Percentiles rank a stretch among this genome's conserved stretches.
Conservation (phyloP, 768 basidiomycete species). For the Leccinum sublutescens region DNA sequence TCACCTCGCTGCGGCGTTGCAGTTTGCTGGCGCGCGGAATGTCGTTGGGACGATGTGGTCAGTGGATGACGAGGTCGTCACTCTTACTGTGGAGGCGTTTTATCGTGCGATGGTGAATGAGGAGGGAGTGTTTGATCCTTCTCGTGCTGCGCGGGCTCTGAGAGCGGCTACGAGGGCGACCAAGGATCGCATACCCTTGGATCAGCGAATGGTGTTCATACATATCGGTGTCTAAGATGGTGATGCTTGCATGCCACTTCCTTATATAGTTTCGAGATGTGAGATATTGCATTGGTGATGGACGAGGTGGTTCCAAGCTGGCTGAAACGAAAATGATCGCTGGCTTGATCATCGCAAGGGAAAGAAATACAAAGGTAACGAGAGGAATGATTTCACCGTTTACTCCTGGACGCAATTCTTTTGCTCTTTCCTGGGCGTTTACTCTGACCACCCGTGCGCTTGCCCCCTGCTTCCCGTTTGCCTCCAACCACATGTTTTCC, state of each 20-base stretch:
- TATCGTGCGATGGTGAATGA: conserved; percentile 18
- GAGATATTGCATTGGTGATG: background rate
- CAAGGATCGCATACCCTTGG: conserved; percentile 15
- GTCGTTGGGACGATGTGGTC: conserved; percentile 35
- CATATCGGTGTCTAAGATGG: conserved; percentile 18
- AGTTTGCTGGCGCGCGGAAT: conserved; percentile 27
- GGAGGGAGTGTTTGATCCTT: conserved; percentile 16
- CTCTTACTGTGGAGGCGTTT: conserved; percentile 16
- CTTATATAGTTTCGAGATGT: background rate
- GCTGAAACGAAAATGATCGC: background rate
- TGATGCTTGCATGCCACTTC: background rate
- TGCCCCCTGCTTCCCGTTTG: conserved; percentile 7
- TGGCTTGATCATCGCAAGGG: conserved; percentile 1
- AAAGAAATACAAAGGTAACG: conserved; percentile 6
- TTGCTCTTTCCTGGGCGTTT: conserved; percentile 62
- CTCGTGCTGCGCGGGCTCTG: conserved; percentile 17
- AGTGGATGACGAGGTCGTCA: conserved; percentile 23
- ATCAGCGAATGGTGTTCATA: conserved; percentile 24
- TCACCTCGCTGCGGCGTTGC: conserved; percentile 32
- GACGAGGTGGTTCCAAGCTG: background rate
- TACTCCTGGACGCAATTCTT: conserved; percentile 44
- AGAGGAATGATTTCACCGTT: conserved; percentile 19
- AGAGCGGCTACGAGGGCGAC: conserved; percentile 10
- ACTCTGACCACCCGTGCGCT: conserved; percentile 32
- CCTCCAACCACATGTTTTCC: conserved; percentile 41